phyloP scores from a whole-genome alignment of 495 filamentous ascomycete species.

The Tuber brumale region DNA sequence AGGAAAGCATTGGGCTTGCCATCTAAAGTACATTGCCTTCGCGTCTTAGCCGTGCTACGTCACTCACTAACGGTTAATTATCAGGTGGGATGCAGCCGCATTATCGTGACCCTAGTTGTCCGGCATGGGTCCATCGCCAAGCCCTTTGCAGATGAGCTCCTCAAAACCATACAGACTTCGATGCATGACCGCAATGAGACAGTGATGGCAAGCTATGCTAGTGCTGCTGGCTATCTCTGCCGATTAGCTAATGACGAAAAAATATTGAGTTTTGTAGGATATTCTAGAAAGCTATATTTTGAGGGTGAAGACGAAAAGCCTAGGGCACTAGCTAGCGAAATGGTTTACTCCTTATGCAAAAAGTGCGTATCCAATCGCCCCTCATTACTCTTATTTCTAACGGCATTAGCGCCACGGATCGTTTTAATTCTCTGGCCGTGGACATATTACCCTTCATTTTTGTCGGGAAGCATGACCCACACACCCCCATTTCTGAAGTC shows the following conservation, averaged over 20 bases:
- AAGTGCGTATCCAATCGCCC: constrained; percentile 35
- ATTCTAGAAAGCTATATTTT: constrained; percentile 69
- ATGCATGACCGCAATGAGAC: constrained; percentile 86
- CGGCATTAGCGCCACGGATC: constrained; percentile 64
- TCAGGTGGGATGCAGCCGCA: constrained; percentile 73
- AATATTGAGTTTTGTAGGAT: constrained; percentile 59
- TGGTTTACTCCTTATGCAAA: constrained; percentile 72
- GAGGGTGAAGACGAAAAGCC: constrained; percentile 65
- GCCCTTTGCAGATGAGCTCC: constrained; percentile 68
- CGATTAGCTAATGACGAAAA: constrained; percentile 64
- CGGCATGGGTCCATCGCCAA: constrained; percentile 65
- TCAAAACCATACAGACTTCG: constrained; percentile 68
- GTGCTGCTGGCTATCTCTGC: constrained; percentile 76
- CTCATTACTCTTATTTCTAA: constrained; percentile 13
- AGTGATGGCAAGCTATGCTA: constrained; percentile 76
- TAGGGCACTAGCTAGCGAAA: constrained; percentile 70
- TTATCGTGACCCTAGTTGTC: constrained; percentile 80
- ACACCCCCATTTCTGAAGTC: constrained; percentile 64
- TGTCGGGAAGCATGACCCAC: constrained; percentile 73
- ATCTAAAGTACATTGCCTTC: constrained; percentile 53
- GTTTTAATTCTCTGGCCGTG: constrained; percentile 69
- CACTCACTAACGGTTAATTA: constrained; percentile 8
- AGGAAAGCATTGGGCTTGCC: constrained; percentile 83
- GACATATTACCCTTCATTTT: constrained; percentile 80
- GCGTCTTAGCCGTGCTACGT: background rate